These are phyloP conservation scores for Lolium rigidum DNA, from an alignment of 176 grass and related monocot species.

Conservation along the genomic window DNA sequence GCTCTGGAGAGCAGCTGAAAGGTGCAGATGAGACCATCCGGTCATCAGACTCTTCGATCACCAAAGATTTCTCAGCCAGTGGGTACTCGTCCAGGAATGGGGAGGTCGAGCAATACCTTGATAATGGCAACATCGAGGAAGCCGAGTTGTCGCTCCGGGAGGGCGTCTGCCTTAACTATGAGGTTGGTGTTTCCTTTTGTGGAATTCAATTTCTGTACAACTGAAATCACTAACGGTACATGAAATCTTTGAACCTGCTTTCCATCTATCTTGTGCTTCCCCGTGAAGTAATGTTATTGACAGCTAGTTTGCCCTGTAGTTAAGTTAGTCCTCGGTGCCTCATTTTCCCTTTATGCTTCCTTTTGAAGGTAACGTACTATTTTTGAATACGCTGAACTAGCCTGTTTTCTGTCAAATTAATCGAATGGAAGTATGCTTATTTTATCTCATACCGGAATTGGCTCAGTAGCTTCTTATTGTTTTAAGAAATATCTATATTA, in stretches of 20 bases:
- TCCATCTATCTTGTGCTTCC: conserved; percentile 26
- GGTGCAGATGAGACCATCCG: conserved; percentile 60
- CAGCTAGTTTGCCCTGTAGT: conserved; percentile 10
- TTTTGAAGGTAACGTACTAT: conserved; percentile 15
- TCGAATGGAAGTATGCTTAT: conserved; percentile 9
- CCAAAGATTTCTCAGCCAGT: conserved; percentile 58
- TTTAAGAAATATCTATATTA: conserved; percentile 15
- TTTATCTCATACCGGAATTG: background rate
- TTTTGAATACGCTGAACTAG: conserved; percentile 15
- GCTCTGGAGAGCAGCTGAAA: conserved; percentile 86
- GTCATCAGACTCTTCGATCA: conserved; percentile 52
- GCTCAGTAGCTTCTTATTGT: background rate
- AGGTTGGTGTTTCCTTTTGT: conserved; percentile 55
- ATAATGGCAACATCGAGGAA: conserved; percentile 80
- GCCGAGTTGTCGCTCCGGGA: conserved; percentile 89
- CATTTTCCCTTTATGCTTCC: conserved; percentile 18
- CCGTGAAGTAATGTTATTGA: conserved; percentile 36
- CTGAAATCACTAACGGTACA: conserved; percentile 29
- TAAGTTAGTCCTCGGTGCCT: background rate
- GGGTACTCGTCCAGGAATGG: conserved; percentile 56
- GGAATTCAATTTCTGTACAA: conserved; percentile 20
- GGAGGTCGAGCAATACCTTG: conserved; percentile 52
- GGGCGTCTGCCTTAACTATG: conserved; percentile 76
- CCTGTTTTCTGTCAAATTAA: background rate
- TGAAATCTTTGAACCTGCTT: conserved; percentile 23